Percentiles rank a stretch among this genome's conserved stretches.
Evolutionary conservation across 1,139 yeast genomes (phyloP).

Genomic region (Meyerozyma guilliermondii): DNA sequence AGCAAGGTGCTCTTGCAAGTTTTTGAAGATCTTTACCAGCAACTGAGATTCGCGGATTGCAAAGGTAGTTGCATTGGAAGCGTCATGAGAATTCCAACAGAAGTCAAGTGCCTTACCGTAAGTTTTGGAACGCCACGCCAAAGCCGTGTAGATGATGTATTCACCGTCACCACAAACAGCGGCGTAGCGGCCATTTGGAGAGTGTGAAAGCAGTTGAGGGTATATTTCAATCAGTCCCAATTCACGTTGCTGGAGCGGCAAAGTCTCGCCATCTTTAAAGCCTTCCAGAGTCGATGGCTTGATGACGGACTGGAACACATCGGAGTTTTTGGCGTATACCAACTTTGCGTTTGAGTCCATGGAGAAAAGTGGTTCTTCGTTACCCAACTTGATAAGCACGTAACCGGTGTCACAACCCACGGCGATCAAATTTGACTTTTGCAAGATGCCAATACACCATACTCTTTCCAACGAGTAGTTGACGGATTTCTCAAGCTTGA

Average conservation of each 20-base stretch:
- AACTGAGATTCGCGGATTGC: constrained; percentile 75
- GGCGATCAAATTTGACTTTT: constrained; percentile 75
- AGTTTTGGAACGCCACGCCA: constrained; percentile 96
- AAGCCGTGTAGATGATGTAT: constrained; percentile 89
- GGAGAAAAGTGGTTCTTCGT: constrained; percentile 89
- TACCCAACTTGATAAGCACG: constrained; percentile 81
- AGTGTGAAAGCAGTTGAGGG: constrained; percentile 82
- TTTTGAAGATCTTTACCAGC: constrained; percentile 67
- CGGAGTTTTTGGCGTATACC: constrained; percentile 87
- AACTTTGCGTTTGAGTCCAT: constrained; percentile 92
- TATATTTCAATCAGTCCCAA: constrained; percentile 88
- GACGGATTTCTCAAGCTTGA: constrained; percentile 82
- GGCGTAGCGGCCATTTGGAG: constrained; percentile 96
- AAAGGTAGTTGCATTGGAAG: constrained; percentile 61
- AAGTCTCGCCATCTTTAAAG: constrained; percentile 73
- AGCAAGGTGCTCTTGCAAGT: constrained; percentile 73
- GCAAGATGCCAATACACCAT: constrained; percentile 87
- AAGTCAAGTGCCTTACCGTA: constrained; percentile 90
- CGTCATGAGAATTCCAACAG: constrained; percentile 85
- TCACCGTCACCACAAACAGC: constrained; percentile 98
- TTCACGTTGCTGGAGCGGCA: constrained; percentile 77
- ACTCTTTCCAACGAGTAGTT: constrained; percentile 92
- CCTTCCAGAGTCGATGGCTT: constrained; percentile 61
- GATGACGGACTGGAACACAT: constrained; percentile 78
- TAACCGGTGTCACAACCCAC: constrained; percentile 95